These are phyloP conservation scores for Umbelopsis ramanniana DNA, from an alignment of 192 early-diverging fungal genomes.

Conservation along the genomic window DNA sequence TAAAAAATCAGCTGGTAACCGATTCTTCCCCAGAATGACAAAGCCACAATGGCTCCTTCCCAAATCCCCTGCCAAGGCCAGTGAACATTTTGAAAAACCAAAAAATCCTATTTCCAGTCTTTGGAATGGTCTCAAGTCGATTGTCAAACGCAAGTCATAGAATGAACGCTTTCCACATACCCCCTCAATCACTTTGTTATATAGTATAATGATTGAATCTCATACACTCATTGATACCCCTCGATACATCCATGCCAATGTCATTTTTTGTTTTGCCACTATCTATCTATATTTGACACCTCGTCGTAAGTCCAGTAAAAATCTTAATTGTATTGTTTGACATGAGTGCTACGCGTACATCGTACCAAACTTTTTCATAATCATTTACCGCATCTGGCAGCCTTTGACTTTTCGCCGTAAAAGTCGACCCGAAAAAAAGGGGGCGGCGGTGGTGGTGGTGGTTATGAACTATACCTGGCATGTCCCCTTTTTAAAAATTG, in stretches of 20 bases:
- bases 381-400: not conserved
- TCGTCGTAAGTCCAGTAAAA: not conserved
- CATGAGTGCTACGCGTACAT: not conserved
- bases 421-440: too few relatives aligned
- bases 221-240: constrained; percentile 8
- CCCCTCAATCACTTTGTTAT: not conserved
- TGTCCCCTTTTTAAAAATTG: too few relatives aligned
- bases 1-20: not conserved
- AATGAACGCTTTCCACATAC: not conserved
- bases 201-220: not conserved
- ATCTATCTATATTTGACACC: not conserved
- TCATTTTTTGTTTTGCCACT: not conserved
- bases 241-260: not conserved
- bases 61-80: not conserved
- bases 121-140: constrained; percentile 1
- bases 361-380: not conserved
- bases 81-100: not conserved
- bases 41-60: constrained; percentile 6
- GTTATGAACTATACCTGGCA: too few relatives aligned
- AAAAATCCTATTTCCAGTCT: not conserved
- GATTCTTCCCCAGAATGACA: not conserved
- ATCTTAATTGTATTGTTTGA: constrained; percentile 8
- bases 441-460: too few relatives aligned
- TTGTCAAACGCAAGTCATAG: not conserved
- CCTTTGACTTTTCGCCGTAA: too few relatives aligned